A percentile compares a stretch with the other conserved stretches of the same genome.
Evolutionary conservation across 129 eudicot species (phyloP).

Genomic region (Flaveria ramosissima): DNA sequence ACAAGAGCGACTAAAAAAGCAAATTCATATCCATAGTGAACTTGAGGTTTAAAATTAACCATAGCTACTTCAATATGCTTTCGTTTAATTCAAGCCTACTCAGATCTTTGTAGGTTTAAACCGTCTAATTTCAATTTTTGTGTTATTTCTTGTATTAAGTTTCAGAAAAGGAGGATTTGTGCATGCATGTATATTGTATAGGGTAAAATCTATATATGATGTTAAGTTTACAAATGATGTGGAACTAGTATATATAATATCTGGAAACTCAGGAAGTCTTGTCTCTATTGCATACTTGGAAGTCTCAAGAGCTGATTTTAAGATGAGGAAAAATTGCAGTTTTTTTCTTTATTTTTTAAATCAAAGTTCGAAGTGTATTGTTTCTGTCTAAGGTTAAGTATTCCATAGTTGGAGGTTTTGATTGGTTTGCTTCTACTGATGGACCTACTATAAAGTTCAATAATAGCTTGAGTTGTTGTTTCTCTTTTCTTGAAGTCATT

Average conservation of each 20-base stretch:
- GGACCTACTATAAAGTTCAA: neutral
- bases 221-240: slow-evolving; percentile 6
- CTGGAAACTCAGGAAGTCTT: neutral
- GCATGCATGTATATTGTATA: neutral
- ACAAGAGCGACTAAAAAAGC: slow-evolving; percentile 75
- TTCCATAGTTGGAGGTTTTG: slow-evolving; percentile 11
- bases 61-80: slow-evolving; percentile 12
- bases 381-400: neutral
- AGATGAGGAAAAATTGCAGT: neutral
- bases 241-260: neutral
- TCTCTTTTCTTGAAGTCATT: slow-evolving; percentile 1
- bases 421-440: neutral
- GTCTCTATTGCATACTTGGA: neutral
- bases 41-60: slow-evolving; percentile 57
- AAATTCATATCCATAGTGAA: slow-evolving; percentile 59
- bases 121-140: neutral
- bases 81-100: neutral
- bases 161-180: neutral
- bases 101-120: neutral
- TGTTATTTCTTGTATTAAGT: slow-evolving; percentile 6
- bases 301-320: neutral
- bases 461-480: slow-evolving; percentile 11
- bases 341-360: neutral
- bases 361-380: neutral
- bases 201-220: slow-evolving; percentile 1